Percentiles rank a stretch among this genome's conserved stretches.
These are phyloP conservation scores for Guyanaporus albipodus DNA, from an alignment of 768 basidiomycete genomes.

Conservation along the genomic window DNA sequence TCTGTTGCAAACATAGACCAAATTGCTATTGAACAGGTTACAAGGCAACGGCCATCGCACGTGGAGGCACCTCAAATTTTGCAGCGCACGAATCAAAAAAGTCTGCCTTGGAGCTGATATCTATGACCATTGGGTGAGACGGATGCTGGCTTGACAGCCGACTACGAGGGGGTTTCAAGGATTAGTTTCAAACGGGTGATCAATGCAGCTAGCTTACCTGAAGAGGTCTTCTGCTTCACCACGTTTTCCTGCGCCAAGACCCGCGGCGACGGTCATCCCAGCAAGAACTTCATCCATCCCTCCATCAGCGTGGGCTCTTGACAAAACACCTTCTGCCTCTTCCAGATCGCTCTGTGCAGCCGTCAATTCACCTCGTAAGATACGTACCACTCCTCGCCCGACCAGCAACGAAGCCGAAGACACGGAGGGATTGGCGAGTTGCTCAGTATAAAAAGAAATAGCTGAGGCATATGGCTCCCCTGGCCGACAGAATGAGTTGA, in stretches of 20 bases:
- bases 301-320: constrained; percentile 38
- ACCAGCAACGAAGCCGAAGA: constrained; percentile 71
- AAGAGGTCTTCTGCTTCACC: constrained; percentile 63
- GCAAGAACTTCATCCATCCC: constrained; percentile 64
- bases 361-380: constrained; percentile 68
- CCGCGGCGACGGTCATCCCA: constrained; percentile 59
- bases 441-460: constrained; percentile 73
- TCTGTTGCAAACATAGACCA: constrained; percentile 5
- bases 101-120: constrained; percentile 55
- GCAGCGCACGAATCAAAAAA: constrained; percentile 60
- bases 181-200: neutral
- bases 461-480: constrained; percentile 38
- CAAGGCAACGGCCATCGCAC: constrained; percentile 30
- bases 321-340: constrained; percentile 49
- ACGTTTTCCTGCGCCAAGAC: constrained; percentile 54
- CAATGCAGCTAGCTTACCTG: constrained; percentile 45
- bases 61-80: constrained; percentile 59
- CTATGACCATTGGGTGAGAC: constrained; percentile 62
- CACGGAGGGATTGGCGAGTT: constrained; percentile 75
- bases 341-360: constrained; percentile 81
- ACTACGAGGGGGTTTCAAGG: constrained; percentile 25
- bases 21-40: constrained; percentile 1
- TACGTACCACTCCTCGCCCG: constrained; percentile 73
- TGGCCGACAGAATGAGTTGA: constrained; percentile 1
- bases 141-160: constrained; percentile 51